A percentile compares a stretch with the other conserved stretches of the same genome.
Evolutionary conservation across 129 eudicot species (phyloP).

Genomic region (carrot (Daucus carota)): DH1_v3.0 NC_030384.2:6083501-6084000

Average conservation of each 20-base stretch:
- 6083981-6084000: neutral
- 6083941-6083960: neutral
- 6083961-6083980: neutral
- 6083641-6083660: constrained; percentile 5
- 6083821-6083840: constrained; percentile 67
- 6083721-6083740: constrained; percentile 1
- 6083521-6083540: neutral
- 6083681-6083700: neutral
- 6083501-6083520: constrained; percentile 29
- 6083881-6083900: neutral
- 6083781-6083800: constrained; percentile 56
- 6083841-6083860: constrained; percentile 2
- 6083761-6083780: constrained; percentile 34
- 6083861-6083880: neutral
- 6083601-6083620: too few relatives aligned
- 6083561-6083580: neutral
- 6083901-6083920: neutral
- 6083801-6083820: constrained; percentile 58
- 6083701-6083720: neutral
- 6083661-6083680: constrained; percentile 1
- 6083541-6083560: neutral
- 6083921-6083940: neutral
- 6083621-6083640: constrained; percentile 14
- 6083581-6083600: too few relatives aligned
- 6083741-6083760: constrained; percentile 45